Conservation (phyloP, 495 filamentous ascomycete species). For the Entonaema liquescens region DNA sequence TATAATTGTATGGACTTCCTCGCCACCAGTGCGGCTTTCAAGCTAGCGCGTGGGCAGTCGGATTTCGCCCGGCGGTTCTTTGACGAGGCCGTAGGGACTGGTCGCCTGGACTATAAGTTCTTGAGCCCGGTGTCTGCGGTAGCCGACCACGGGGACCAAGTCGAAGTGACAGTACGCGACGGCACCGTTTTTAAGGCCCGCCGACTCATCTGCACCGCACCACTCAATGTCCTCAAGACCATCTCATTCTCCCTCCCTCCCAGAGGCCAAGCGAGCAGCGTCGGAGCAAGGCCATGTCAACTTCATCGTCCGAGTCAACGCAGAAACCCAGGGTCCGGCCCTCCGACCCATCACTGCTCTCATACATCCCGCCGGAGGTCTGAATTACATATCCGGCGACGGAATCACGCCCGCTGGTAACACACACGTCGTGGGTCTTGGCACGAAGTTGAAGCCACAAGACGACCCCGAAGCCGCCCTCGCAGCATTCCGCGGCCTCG, state of each 20-base stretch:
- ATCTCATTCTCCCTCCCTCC: neutral
- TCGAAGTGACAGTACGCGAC: neutral
- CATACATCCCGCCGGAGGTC: neutral
- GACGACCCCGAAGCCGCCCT: neutral
- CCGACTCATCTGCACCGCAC: neutral
- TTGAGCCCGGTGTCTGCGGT: neutral
- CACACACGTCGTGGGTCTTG: constrained; percentile 1
- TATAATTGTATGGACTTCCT: constrained; percentile 1
- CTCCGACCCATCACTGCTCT: neutral
- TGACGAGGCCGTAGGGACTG: neutral
- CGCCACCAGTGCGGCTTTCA: neutral
- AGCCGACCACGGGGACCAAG: neutral
- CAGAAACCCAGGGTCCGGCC: neutral
- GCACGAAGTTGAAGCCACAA: neutral
- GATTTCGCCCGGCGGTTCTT: constrained; percentile 3
- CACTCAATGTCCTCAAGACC: neutral
- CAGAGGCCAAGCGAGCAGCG: neutral
- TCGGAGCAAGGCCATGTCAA: neutral
- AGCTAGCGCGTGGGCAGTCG: neutral
- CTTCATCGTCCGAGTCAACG: neutral
- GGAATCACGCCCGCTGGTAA: neutral
- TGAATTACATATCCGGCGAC: neutral
- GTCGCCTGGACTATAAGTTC: neutral
- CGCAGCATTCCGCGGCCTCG: neutral
- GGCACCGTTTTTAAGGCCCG: neutral